Evolutionary conservation across 352 stramenopile species (phyloP).

Genomic region (Pseudoperonospora humuli): DNA sequence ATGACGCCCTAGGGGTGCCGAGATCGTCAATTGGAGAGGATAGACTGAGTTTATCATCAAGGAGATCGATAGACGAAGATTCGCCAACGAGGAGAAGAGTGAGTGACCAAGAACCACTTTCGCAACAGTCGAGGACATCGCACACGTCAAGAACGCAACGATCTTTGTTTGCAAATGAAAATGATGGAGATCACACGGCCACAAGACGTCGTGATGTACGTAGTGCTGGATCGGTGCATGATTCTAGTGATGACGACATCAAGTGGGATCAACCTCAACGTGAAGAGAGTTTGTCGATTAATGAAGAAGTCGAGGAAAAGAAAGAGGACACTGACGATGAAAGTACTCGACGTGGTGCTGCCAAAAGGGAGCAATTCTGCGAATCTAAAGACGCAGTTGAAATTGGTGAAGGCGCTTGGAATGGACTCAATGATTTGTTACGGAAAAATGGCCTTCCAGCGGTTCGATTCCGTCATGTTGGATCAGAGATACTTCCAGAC

Average conservation of each 20-base stretch:
- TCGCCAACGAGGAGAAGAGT: background rate
- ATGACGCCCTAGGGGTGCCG: slow-evolving; percentile 40
- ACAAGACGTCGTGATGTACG: background rate
- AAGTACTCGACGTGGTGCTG: background rate
- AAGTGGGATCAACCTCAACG: slow-evolving; percentile 3
- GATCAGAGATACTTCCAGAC: slow-evolving; percentile 26
- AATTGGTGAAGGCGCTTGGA: slow-evolving; percentile 29
- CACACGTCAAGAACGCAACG: slow-evolving; percentile 2
- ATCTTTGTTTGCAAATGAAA: slow-evolving; percentile 11
- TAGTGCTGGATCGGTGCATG: background rate
- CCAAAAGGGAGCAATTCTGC: background rate
- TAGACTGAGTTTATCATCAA: slow-evolving; percentile 1
- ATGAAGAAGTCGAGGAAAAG: slow-evolving; percentile 15
- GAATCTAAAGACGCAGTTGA: background rate
- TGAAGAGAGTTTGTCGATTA: slow-evolving; percentile 4
- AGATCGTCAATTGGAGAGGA: background rate
- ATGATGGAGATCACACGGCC: background rate
- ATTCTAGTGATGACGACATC: background rate
- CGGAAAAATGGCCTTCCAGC: slow-evolving; percentile 46
- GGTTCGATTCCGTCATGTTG: slow-evolving; percentile 28
- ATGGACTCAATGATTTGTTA: slow-evolving; percentile 49
- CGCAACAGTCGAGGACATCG: slow-evolving; percentile 2
- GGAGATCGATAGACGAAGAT: slow-evolving; percentile 1
- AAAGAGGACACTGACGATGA: slow-evolving; percentile 9
- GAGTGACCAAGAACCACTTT: background rate